Evolutionary conservation across 2,329 filamentous ascomycete genomes (phyloP), one percentile per base, ranked within the genome.

Genomic region (Ophiostoma fasciatum): DNA sequence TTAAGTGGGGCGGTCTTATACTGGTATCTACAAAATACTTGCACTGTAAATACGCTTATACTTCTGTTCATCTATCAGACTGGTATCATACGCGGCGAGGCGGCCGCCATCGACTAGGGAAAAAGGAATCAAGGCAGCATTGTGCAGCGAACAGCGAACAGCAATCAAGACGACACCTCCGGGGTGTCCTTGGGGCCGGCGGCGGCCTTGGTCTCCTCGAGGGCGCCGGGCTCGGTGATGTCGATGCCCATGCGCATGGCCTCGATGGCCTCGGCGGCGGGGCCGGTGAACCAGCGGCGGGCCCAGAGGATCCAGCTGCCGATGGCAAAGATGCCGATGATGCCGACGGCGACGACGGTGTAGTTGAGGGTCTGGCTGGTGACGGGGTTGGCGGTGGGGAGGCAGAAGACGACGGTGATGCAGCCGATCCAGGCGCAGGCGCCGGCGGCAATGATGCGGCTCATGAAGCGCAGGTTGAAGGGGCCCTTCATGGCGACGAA

Each of bases 311-410:
- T 29, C 70, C 70, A 74, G 12, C 54, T 58, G 0, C 51, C 55
- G 15, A 66, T 52, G 1, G 61, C 54, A 25, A 62, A 63, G 2
- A 69, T 45, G 0, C 56, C 58, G 31, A 74, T 65, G 37, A 74
- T 71, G 0, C 68, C 69, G 4, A 74, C 69, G 0, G 69, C 69
- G 0, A 74, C 69, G 0, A 66, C 63, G 0, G 69, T 71, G 45
- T 74, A 74, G 44, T 74, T 74, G 17, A 74, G 49, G 4, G 68
- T 71, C 53, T 73, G 59, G n/a, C 54, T 57, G 0, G 62, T 63
- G 2, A 73, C 68, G 0, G 69, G 70, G 46, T 72, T 73, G 9
- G 60, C 46, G 1, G 64, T 64, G 0, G 70, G 69, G 23, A 74
- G 52, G 43, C 70, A 73, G 49, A 74, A 74, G 7, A 71, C 59